Evolutionary conservation across 2,329 filamentous ascomycete genomes (phyloP), one percentile per base, ranked within the genome.

Genomic region (Colletotrichum sp.): DNA sequence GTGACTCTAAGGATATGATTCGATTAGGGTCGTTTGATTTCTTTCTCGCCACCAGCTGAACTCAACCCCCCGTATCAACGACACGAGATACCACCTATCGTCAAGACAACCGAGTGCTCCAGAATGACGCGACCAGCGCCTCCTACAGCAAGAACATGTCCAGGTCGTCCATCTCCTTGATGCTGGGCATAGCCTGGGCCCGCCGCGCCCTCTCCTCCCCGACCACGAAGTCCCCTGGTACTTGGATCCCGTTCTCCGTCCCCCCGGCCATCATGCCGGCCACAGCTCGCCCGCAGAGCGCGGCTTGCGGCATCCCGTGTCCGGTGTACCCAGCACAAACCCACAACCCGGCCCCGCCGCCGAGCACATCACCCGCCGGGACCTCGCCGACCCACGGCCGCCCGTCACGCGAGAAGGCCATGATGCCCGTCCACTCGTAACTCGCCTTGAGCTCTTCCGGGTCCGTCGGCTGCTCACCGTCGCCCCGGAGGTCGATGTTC

Each of bases 371-470:
- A 8, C 82, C 80, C 44, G 84, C 84, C 1, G 92, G 92, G n/a
- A 96, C 90, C 12, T 85, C 84, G 0, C 94, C 95, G 3, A 96
- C 92, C 92, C 93, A 96, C 0, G 95, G 94, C 67, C 89, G 83
- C 0, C 89, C 86, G 82, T 96, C 95, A 8, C 92, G 86, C 34
- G 91, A 92, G 83, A 92, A 96, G 0, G 93, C 94, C 94, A 96
- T 96, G 79, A 96, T 94, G 0, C 95, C 95, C 3, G 93, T 95
- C 95, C 95, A 96, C 81, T 94, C 92, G 81, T 90, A 91, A 34
- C 89, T 84, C 12, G 90, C 88, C 26, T 85, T 80, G 24, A 95
- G 83, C 60, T 87, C 85, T 36, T 88, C 82, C 49, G 84, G 24
- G 26, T 83, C 44, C 87, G 86, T 9, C 83, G 81, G n/a, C 79